These are phyloP conservation scores for Piromyces sp. DNA, from an alignment of 192 early-diverging fungal genomes.

Conservation along the genomic window DNA sequence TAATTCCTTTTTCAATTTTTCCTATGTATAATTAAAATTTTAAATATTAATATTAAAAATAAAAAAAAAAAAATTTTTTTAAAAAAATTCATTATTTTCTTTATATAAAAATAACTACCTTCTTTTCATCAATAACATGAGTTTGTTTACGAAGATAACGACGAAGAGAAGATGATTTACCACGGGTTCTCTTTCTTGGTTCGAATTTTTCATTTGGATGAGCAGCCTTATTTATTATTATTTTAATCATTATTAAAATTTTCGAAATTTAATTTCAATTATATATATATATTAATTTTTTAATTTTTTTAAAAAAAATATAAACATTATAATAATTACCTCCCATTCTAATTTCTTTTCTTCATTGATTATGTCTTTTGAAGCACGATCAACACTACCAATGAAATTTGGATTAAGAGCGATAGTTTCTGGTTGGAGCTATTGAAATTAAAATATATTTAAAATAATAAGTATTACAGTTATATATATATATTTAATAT, in stretches of 20 bases:
- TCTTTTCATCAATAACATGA: conserved; percentile 62
- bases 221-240: too few relatives aligned
- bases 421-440: conserved; percentile 80
- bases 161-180: conserved; percentile 56
- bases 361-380: conserved; percentile 33
- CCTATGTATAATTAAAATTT: background rate
- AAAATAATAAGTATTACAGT: too few relatives aligned
- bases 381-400: conserved; percentile 55
- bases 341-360: conserved; percentile 41
- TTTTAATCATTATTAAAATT: too few relatives aligned
- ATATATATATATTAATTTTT: too few relatives aligned
- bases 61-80: too few relatives aligned
- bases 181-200: conserved; percentile 40
- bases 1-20: background rate
- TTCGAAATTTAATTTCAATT: too few relatives aligned
- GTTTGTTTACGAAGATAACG: conserved; percentile 58
- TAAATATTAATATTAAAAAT: too few relatives aligned
- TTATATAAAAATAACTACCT: conserved; percentile 13
- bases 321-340: conserved; percentile 6
- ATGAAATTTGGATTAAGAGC: conserved; percentile 63
- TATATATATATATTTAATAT: too few relatives aligned
- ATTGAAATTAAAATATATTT: conserved; percentile 3
- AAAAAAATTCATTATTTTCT: too few relatives aligned
- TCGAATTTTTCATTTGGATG: conserved; percentile 26
- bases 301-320: too few relatives aligned